Evolutionary conservation across 345 rosid species (phyloP).

Genomic region (Trapa incisa): DNA sequence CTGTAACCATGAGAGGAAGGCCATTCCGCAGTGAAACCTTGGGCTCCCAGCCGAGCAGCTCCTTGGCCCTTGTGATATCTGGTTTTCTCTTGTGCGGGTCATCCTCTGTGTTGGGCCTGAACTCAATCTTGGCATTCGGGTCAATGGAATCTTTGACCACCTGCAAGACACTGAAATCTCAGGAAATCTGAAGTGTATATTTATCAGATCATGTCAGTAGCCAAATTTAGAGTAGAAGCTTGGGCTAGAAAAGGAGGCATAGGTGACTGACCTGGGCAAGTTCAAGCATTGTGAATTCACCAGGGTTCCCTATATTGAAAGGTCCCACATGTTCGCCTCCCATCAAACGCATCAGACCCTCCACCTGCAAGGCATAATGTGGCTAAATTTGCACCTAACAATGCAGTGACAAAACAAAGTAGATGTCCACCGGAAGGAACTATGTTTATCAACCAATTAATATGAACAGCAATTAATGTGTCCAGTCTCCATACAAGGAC

Average conservation of each 20-base stretch:
- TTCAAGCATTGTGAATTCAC: slow-evolving; percentile 98
- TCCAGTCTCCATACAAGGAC: neutral
- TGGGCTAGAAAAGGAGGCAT: neutral
- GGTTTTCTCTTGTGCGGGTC: slow-evolving; percentile 99
- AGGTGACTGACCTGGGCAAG: slow-evolving; percentile 60
- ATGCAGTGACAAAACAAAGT: neutral
- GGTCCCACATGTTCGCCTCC: slow-evolving; percentile 99
- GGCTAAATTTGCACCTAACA: neutral
- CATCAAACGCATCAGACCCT: slow-evolving; percentile 95
- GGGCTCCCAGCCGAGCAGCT: slow-evolving; percentile 87
- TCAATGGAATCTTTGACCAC: slow-evolving; percentile 96
- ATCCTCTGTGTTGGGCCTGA: slow-evolving; percentile 86
- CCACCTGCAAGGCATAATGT: slow-evolving; percentile 40
- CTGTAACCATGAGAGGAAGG: slow-evolving; percentile 85
- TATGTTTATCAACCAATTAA: neutral
- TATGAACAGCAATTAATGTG: neutral
- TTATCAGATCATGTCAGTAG: neutral
- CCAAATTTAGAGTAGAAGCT: too few relatives aligned
- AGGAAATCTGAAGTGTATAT: neutral
- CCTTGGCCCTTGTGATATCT: slow-evolving; percentile 80
- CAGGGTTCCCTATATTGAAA: slow-evolving; percentile 93
- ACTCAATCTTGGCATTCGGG: slow-evolving; percentile 86
- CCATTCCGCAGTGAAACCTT: slow-evolving; percentile 79
- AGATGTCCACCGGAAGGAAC: neutral
- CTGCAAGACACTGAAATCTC: slow-evolving; percentile 18